Base-by-base conservation (phyloP, 768 basidiomycete species). In the Mycena rosella region DNA sequence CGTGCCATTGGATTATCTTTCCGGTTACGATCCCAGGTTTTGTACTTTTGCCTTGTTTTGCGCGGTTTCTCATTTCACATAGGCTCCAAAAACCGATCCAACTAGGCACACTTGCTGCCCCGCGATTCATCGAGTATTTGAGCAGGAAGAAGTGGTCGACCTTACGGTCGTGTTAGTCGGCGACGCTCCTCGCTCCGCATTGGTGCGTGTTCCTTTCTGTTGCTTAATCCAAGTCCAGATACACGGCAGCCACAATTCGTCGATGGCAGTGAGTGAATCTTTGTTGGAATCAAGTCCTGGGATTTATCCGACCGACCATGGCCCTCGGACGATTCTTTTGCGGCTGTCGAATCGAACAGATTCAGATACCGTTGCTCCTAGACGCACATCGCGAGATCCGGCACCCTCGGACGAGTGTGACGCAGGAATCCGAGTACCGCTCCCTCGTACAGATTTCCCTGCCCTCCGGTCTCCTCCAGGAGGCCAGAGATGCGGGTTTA, bases 331-430 rank as follows among this genome's bases (percentile, higher is more conserved):
- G 79, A 56, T 76, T 88, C 15, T 82, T 88, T 69, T 84, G 0
- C 82, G 75, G 27, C 71, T 87, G 42, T 76, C 81, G 0, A 74
- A 78, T 27, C 74, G 68, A 22, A 60, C 77, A 0, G n/a, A n/a
- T n/a, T n/a, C 87, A 86, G 63, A 79, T 88, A 20, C 62, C 71
- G 0, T 68, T 77, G 7, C 78, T 88, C 15, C 75, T 88, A 20
- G 74, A 75, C 10, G 85, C 85, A 0, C 88, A 87, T 67, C 72
- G 86, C 57, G 75, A 77, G 5, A 80, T 88, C 27, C 82, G 87
- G 5, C 78, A 82, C n/a, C 69, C 74, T 10, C 85, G 87, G 1
- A 55, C 59, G 13, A 58, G 40, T 4, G 48, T 47, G 4, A 60
- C 61, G 20, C 52, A 57, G 30, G 53, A 51, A 0, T 67, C 68